These are phyloP conservation scores for Golubevia sp. DNA, from an alignment of 1,284 basidiomycete species.

Conservation along the genomic window DNA sequence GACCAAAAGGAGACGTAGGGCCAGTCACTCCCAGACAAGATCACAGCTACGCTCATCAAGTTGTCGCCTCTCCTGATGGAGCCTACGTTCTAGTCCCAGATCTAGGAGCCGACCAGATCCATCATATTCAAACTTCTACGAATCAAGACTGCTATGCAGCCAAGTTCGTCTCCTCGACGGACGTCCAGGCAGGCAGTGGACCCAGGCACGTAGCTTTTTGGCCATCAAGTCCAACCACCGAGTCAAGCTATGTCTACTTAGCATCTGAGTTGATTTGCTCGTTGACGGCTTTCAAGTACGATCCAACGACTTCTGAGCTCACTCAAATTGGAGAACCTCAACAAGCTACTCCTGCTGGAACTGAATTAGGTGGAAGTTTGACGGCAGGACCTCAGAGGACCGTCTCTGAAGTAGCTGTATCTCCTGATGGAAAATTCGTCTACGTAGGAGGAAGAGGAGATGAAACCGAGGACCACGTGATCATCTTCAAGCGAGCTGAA, in stretches of 20 bases:
- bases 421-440: slow-evolving; percentile 26
- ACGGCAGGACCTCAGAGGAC: slow-evolving; percentile 18
- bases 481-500: slow-evolving; percentile 17
- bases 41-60: slow-evolving; percentile 42
- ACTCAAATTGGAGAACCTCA: slow-evolving; percentile 13
- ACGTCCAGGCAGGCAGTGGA: slow-evolving; percentile 20
- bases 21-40: slow-evolving; percentile 37
- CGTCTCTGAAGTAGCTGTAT: slow-evolving; percentile 36
- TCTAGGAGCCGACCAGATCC: slow-evolving; percentile 41
- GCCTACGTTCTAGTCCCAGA: slow-evolving; percentile 37
- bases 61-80: slow-evolving; percentile 20
- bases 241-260: slow-evolving; percentile 24
- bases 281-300: slow-evolving; percentile 19
- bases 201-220: slow-evolving; percentile 29
- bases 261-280: slow-evolving; percentile 34
- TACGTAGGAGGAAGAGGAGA: slow-evolving; percentile 39
- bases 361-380: slow-evolving; percentile 19
- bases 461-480: slow-evolving; percentile 30
- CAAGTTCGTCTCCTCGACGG: slow-evolving; percentile 11
- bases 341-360: slow-evolving; percentile 26
- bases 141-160: neutral
- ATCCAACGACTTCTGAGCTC: slow-evolving; percentile 16
- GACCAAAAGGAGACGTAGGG: slow-evolving; percentile 20
- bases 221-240: neutral
- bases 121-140: slow-evolving; percentile 7